These are phyloP conservation scores for Ceratobasidium sp. DNA, from an alignment of 1,284 basidiomycete genomes.

Conservation along the genomic window DNA sequence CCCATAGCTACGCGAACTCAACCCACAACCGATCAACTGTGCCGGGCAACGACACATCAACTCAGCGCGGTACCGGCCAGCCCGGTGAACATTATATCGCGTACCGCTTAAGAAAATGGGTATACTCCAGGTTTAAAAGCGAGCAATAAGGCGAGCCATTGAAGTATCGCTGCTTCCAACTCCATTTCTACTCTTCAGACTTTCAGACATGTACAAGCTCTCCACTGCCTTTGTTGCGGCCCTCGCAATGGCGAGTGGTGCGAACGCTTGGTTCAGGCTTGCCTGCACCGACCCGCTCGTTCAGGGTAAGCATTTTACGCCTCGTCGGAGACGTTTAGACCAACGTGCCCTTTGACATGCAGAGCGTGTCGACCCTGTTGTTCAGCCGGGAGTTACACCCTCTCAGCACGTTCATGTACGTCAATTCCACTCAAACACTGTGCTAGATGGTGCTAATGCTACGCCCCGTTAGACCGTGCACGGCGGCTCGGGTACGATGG, in stretches of 20 bases:
- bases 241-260: conserved; percentile 49
- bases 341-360: not conserved
- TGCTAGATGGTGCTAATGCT: not conserved
- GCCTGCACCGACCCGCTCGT: conserved; percentile 60
- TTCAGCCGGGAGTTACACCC: conserved; percentile 58
- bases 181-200: not conserved
- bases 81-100: not conserved
- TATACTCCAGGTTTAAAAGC: not conserved
- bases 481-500: conserved; percentile 34
- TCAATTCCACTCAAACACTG: conserved; percentile 46
- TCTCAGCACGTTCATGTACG: conserved; percentile 61
- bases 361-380: conserved; percentile 63
- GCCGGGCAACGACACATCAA: not conserved
- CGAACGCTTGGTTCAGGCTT: conserved; percentile 61
- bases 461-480: conserved; percentile 9
- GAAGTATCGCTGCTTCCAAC: not conserved
- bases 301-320: conserved; percentile 33
- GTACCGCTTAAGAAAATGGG: not conserved
- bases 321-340: not conserved
- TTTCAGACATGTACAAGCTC: conserved; percentile 27
- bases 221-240: conserved; percentile 45
- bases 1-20: conserved; percentile 18
- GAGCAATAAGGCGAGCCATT: not conserved
- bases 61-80: not conserved
- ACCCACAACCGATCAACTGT: conserved; percentile 14